Evolutionary conservation across 148 eudicot species (phyloP).

Genomic region (Cornus controversa): DNA sequence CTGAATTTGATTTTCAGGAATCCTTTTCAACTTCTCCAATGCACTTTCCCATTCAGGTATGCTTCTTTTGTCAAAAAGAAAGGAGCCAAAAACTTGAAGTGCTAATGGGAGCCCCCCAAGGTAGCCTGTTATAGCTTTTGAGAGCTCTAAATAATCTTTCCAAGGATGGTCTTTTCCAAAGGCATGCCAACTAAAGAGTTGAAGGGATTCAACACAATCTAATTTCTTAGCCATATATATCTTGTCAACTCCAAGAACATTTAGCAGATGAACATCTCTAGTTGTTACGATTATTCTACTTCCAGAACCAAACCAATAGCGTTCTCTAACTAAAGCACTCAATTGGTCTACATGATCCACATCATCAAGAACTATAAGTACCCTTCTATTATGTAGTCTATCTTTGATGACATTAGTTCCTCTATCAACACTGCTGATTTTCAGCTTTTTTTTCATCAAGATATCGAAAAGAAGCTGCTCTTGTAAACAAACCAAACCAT

Average conservation of each 20-base stretch:
- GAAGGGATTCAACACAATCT: background rate
- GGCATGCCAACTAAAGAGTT: background rate
- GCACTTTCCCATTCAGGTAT: background rate
- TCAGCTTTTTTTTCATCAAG: background rate
- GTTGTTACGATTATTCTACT: background rate
- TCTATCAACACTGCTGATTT: background rate
- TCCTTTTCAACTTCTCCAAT: background rate
- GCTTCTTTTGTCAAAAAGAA: background rate
- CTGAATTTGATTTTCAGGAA: background rate
- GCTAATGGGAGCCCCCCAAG: background rate
- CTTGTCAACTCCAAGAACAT: background rate
- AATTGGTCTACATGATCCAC: background rate
- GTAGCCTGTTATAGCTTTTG: background rate
- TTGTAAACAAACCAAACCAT: background rate
- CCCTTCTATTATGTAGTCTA: background rate
- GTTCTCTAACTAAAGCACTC: background rate
- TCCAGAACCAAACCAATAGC: background rate
- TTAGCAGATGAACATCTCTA: background rate
- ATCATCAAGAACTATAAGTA: background rate
- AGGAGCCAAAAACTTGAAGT: background rate
- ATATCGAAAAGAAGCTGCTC: background rate
- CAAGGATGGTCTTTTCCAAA: background rate
- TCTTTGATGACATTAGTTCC: background rate
- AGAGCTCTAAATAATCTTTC: background rate
- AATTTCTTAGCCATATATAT: background rate